phyloP scores from a whole-genome alignment of 139 green algal species.

The Chlorella sp. region DNA sequence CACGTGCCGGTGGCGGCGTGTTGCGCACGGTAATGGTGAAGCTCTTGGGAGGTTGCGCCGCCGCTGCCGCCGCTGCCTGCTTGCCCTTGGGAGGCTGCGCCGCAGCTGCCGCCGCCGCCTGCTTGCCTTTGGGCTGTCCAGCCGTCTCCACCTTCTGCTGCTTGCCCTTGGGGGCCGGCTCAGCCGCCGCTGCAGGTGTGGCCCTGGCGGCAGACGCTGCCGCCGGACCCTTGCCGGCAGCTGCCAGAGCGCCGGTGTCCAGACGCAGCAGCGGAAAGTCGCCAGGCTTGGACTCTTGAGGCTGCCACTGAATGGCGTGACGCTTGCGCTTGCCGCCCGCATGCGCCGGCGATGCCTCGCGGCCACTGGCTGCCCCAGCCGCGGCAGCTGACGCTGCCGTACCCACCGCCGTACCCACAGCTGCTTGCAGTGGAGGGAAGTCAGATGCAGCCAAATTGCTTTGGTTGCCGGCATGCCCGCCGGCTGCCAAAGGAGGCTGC shows the following conservation, averaged over 20 bases:
- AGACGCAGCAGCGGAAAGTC: constrained; percentile 1
- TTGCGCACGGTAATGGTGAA: constrained; percentile 1
- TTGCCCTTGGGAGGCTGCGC: not conserved
- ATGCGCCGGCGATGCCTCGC: not conserved
- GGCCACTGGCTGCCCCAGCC: not conserved
- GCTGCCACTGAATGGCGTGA: constrained; percentile 25
- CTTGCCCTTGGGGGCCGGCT: not conserved
- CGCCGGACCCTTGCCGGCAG: not conserved
- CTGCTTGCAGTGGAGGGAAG: not conserved
- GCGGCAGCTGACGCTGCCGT: not conserved
- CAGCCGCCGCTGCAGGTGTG: not conserved
- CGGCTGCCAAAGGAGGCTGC: not conserved
- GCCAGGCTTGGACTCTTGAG: not conserved
- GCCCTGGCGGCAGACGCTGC: not conserved
- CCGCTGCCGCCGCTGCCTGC: not conserved
- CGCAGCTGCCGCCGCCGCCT: not conserved
- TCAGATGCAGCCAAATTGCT: too few species aligned
- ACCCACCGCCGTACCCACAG: not conserved
- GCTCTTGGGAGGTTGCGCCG: not conserved
- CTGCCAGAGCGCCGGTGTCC: not conserved
- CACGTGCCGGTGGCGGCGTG: not conserved
- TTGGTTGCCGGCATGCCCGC: too few species aligned
- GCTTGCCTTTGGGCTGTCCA: constrained; percentile 3
- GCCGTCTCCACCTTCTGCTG: not conserved
- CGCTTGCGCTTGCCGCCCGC: constrained; percentile 28